Evolutionary conservation across 176 grass and related monocot genomes (phyloP).

Genomic region (Rhynchospora pubera): DNA sequence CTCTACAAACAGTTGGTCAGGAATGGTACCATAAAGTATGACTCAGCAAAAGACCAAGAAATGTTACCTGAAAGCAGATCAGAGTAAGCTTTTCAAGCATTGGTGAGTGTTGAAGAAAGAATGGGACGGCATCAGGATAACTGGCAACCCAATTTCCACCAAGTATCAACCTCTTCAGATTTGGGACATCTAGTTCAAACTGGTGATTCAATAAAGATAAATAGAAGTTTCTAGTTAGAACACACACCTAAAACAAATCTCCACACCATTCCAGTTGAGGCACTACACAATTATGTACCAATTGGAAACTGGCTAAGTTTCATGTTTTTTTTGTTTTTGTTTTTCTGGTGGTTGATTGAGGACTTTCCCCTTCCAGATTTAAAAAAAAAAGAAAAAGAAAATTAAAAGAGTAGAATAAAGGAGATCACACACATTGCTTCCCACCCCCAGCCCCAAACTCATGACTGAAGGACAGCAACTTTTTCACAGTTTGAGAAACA

Average conservation of each 20-base stretch:
- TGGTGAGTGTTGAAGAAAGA: slow-evolving; percentile 5
- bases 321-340: not conserved
- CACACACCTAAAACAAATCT: not conserved
- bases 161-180: slow-evolving; percentile 16
- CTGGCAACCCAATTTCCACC: slow-evolving; percentile 6
- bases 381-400: not conserved
- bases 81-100: slow-evolving; percentile 19
- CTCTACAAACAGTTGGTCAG: not conserved
- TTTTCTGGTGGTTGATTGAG: not conserved
- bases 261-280: not conserved
- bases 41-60: not conserved
- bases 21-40: not conserved
- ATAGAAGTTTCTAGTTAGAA: not conserved
- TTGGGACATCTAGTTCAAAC: slow-evolving; percentile 20
- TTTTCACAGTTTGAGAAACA: not conserved
- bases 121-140: slow-evolving; percentile 4
- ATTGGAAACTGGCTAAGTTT: not conserved
- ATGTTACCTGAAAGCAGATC: not conserved
- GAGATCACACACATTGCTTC: not conserved
- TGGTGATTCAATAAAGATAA: not conserved
- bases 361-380: not conserved
- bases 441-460: not conserved
- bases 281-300: not conserved
- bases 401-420: not conserved
- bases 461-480: not conserved